A percentile compares a stretch with the other conserved stretches of the same genome.
These are phyloP conservation scores for Raphanus hybrid DNA, from an alignment of 441 rosid genomes.

Conservation along the genomic window DNA sequence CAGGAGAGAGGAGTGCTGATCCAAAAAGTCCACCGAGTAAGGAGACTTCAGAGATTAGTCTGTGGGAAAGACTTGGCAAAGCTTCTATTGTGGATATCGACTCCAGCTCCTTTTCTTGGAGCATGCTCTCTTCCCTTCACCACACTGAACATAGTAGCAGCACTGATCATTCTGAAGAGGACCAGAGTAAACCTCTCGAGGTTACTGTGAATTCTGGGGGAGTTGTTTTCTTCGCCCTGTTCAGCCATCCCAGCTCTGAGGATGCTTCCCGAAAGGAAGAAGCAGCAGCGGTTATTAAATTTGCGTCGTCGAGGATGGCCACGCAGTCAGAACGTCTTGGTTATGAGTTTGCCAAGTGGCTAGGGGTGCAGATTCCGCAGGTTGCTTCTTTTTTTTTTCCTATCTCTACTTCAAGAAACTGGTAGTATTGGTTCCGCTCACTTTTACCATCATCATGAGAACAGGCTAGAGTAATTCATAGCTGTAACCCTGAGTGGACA, in stretches of 20 bases:
- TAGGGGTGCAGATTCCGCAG: conserved; percentile 97
- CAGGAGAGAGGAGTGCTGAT: conserved; percentile 60
- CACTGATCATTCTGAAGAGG: conserved; percentile 90
- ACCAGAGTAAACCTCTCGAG: conserved; percentile 89
- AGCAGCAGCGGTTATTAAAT: conserved; percentile 98
- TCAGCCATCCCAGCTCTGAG: conserved; percentile 57
- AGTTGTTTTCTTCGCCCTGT: conserved; percentile 97
- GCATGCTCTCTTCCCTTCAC: conserved; percentile 91
- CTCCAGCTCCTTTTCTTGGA: conserved; percentile 79
- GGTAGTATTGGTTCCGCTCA: neutral
- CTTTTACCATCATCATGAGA: neutral
- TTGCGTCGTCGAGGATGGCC: conserved; percentile 99
- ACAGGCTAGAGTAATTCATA: conserved; percentile 96
- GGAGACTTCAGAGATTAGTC: conserved; percentile 65
- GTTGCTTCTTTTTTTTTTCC: conserved; percentile 48
- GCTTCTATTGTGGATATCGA: conserved; percentile 77
- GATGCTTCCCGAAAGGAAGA: conserved; percentile 73
- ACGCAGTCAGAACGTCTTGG: conserved; percentile 99
- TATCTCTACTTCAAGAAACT: neutral
- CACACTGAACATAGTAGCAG: conserved; percentile 93
- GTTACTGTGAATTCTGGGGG: conserved; percentile 99
- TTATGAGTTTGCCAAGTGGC: conserved; percentile 96
- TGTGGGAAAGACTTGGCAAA: conserved; percentile 97
- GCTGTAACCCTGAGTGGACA: conserved; percentile 88
- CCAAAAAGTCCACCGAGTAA: conserved; percentile 56